Percentiles rank a stretch among this genome's conserved stretches.
Conservation (phyloP, 1,284 basidiomycete species). For the Lentinula novae-zelandiae region DNA sequence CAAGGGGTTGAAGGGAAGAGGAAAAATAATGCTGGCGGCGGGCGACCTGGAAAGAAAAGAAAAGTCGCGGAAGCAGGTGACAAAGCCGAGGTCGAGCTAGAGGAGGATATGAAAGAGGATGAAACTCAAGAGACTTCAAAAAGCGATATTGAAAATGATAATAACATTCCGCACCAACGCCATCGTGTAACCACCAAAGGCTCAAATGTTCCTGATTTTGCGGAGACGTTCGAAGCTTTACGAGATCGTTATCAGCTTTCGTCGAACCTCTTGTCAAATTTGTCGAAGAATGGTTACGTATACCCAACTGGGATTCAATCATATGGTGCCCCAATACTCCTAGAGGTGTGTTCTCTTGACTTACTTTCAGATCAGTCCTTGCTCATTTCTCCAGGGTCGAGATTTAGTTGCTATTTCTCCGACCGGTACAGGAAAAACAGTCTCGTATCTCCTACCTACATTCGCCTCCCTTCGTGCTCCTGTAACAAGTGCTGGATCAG, state of each 20-base stretch:
- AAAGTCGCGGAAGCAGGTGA: conserved; percentile 27
- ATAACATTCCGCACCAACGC: conserved; percentile 28
- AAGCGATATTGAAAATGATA: conserved; percentile 26
- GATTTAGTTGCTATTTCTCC: conserved; percentile 92
- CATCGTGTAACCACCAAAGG: conserved; percentile 74
- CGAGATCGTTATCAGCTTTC: conserved; percentile 53
- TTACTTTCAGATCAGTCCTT: conserved; percentile 8
- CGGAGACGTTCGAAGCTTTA: conserved; percentile 58
- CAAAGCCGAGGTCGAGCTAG: conserved; percentile 22
- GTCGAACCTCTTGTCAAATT: conserved; percentile 57
- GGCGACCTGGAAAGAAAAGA: conserved; percentile 8
- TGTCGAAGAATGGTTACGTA: conserved; percentile 54
- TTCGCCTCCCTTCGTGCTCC: conserved; percentile 68
- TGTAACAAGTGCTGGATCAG: conserved; percentile 42
- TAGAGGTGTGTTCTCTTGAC: conserved; percentile 47
- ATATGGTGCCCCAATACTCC: conserved; percentile 68
- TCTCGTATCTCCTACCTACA: conserved; percentile 84
- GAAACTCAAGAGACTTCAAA: conserved; percentile 17
- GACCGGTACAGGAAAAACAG: conserved; percentile 92
- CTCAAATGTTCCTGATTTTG: conserved; percentile 52
- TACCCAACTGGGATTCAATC: conserved; percentile 73
- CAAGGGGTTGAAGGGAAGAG: conserved; percentile 50
- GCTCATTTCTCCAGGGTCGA: conserved; percentile 42
- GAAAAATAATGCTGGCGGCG: conserved; percentile 25
- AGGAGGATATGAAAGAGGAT: conserved; percentile 29